These are phyloP conservation scores for Mucor sp. DNA, from an alignment of 371 early-diverging fungal genomes.

Conservation along the genomic window DNA sequence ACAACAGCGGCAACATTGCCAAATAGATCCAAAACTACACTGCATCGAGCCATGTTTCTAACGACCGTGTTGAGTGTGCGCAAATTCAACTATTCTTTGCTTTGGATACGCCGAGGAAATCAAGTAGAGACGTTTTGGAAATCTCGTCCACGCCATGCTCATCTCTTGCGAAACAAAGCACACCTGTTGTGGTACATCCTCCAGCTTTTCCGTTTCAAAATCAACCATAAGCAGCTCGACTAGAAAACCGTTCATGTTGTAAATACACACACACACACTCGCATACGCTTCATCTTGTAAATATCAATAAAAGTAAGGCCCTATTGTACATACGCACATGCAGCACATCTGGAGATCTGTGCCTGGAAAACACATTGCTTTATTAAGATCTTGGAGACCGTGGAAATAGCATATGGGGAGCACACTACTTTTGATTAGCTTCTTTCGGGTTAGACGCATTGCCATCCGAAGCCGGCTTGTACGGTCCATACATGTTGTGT, in stretches of 20 bases:
- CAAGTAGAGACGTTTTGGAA: slow-evolving; percentile 6
- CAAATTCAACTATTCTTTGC: background rate
- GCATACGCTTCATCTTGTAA: background rate
- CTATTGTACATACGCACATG: background rate
- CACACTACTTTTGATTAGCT: background rate
- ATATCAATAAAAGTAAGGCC: background rate
- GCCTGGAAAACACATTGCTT: background rate
- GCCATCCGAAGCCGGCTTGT: background rate
- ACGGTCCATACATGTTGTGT: no score
- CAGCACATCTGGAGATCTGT: background rate
- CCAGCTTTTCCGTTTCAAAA: background rate
- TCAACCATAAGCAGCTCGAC: background rate
- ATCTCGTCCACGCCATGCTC: background rate
- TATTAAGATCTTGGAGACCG: background rate
- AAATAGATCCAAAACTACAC: background rate
- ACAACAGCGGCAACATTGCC: background rate
- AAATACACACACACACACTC: background rate
- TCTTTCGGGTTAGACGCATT: background rate
- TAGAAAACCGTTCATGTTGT: background rate
- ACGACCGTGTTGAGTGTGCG: background rate
- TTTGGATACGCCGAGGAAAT: slow-evolving; percentile 1
- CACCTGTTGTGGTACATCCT: slow-evolving; percentile 8
- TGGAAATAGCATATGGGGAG: background rate
- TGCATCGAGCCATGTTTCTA: slow-evolving; percentile 15
- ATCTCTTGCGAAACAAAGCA: slow-evolving; percentile 2